Evolutionary conservation across 2,329 filamentous ascomycete genomes (phyloP).

Genomic region (Ascomycota sp.): DNA sequence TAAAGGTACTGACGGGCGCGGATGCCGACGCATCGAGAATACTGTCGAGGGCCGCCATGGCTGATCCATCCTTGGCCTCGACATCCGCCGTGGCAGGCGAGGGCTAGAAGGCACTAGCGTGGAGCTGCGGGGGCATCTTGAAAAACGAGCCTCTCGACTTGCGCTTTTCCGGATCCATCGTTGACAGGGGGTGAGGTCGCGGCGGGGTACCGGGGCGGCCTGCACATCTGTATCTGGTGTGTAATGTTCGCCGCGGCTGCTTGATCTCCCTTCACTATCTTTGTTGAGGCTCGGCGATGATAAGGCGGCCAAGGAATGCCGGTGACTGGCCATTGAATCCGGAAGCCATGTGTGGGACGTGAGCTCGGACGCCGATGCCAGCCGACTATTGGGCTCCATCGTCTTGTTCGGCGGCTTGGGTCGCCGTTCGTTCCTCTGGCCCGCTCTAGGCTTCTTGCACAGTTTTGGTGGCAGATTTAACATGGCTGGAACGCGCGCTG

Average conservation of each 20-base stretch:
- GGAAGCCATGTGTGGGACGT: slow-evolving; percentile 21
- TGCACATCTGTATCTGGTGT: slow-evolving; percentile 2
- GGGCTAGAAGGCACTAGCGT: slow-evolving; percentile 75
- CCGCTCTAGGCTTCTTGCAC: slow-evolving; percentile 48
- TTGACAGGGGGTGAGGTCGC: slow-evolving; percentile 14
- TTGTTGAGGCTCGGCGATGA: slow-evolving; percentile 8
- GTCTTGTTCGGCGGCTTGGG: slow-evolving; percentile 53
- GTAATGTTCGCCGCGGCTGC: slow-evolving; percentile 2
- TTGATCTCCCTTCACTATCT: slow-evolving; percentile 4
- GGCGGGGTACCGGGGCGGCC: slow-evolving; percentile 8
- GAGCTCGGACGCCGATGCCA: slow-evolving; percentile 3
- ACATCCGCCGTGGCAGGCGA: slow-evolving; percentile 31
- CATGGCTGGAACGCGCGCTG: slow-evolving; percentile 82
- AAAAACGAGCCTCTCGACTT: slow-evolving; percentile 12
- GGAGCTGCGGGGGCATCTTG: slow-evolving; percentile 57
- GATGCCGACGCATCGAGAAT: slow-evolving; percentile 77
- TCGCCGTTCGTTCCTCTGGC: slow-evolving; percentile 46
- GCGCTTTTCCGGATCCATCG: slow-evolving; percentile 11
- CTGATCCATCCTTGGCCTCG: slow-evolving; percentile 55
- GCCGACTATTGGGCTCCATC: slow-evolving; percentile 9
- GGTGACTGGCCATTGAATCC: slow-evolving; percentile 21
- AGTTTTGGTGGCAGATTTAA: slow-evolving; percentile 79
- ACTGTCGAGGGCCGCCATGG: slow-evolving; percentile 71
- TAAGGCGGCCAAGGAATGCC: slow-evolving; percentile 13
- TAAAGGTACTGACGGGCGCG: slow-evolving; percentile 81